A percentile compares a stretch with the other conserved stretches of the same genome.
Evolutionary conservation across 441 rosid species (phyloP).

Genomic region (Mallotus repandus): DNA sequence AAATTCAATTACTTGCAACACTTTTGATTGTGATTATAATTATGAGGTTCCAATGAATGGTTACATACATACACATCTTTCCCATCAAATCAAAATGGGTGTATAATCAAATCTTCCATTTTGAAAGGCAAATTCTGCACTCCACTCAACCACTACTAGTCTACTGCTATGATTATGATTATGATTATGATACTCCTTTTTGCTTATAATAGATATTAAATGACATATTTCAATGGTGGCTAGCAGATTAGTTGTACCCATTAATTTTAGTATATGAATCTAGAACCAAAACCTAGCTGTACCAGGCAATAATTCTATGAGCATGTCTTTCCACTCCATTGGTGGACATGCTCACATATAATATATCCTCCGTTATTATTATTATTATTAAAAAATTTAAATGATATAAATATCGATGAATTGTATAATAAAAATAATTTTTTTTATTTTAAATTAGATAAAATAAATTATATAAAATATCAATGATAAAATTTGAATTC

Average conservation of each 20-base stretch:
- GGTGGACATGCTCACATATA: slow-evolving; percentile 13
- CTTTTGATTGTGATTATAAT: no score
- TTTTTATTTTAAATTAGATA: no score
- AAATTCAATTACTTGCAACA: no score
- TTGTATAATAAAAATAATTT: no score
- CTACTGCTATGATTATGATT: background rate
- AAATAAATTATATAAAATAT: no score
- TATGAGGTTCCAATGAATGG: no score
- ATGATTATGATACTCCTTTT: background rate
- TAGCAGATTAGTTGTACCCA: no score
- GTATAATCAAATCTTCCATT: background rate
- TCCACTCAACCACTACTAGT: background rate
- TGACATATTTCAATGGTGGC: background rate
- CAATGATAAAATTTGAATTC: no score
- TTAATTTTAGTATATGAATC: background rate
- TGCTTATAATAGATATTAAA: background rate
- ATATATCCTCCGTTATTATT: background rate
- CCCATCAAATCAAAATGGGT: background rate
- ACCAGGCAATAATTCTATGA: background rate
- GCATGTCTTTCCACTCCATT: slow-evolving; percentile 19
- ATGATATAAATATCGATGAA: no score
- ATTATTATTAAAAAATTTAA: no score
- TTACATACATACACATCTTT: no score
- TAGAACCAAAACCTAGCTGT: background rate
- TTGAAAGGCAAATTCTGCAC: background rate